phyloP scores from a whole-genome alignment of 192 early-diverging fungal genomes.

The Mortierella alpina region DNA sequence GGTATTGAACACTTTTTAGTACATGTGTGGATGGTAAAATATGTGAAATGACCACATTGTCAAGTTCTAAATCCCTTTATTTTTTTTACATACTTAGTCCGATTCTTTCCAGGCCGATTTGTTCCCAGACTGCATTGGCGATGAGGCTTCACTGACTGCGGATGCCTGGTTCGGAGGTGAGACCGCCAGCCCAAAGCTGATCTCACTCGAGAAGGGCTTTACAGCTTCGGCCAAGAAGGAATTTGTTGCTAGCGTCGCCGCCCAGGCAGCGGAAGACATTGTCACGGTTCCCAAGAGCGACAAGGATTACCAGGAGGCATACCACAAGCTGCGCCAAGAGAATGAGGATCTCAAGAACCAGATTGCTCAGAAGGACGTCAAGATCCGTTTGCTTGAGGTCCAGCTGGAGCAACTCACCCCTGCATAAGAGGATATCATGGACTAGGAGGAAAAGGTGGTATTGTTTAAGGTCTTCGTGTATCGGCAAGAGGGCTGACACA shows the following conservation, averaged over 20 bases:
- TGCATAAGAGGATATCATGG: conserved; percentile 17
- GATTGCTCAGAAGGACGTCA: conserved; percentile 74
- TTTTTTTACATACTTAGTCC: conserved; percentile 64
- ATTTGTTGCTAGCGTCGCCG: conserved; percentile 79
- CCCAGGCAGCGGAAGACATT: conserved; percentile 55
- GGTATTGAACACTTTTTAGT: conserved; percentile 53
- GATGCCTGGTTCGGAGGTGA: conserved; percentile 94
- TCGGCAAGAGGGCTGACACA: background rate
- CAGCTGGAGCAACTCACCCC: conserved; percentile 71
- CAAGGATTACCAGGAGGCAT: conserved; percentile 77
- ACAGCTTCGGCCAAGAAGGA: conserved; percentile 73
- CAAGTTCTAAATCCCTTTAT: background rate
- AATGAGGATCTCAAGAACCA: conserved; percentile 86
- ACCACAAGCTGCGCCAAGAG: conserved; percentile 79
- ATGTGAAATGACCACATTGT: background rate
- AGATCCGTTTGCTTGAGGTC: conserved; percentile 84
- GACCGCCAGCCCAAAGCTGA: conserved; percentile 82
- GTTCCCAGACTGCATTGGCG: conserved; percentile 87
- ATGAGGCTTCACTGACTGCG: conserved; percentile 85
- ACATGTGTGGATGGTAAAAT: background rate
- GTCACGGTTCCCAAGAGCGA: conserved; percentile 50
- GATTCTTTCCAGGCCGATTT: conserved; percentile 98
- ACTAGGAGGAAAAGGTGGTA: background rate
- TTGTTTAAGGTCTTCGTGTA: background rate
- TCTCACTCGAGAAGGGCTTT: conserved; percentile 79